Base-by-base conservation (phyloP, 2,329 filamentous ascomycete species). In the Cladosporium sphaerospermum region DNA sequence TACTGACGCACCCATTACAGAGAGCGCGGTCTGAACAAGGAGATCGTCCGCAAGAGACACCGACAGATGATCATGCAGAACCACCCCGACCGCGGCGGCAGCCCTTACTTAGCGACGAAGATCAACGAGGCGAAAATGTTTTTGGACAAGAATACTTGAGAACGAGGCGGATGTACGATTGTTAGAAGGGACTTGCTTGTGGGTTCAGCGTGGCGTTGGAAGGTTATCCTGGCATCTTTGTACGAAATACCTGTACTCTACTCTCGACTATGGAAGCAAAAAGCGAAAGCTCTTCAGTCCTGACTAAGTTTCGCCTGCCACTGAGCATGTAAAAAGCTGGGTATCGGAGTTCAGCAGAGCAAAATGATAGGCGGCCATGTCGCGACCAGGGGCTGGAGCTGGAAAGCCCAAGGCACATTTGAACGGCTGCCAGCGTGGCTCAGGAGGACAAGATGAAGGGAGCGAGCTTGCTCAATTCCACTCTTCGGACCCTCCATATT, bases 81-180 rank as follows among this genome's bases (percentile, higher is more conserved):
- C 78, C 93, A 99, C 72, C 93, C 93, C 59, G 93, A 99, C 78
- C 87, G 93, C 67, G 93, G 93, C 60, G 93, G 93, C 37, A 96
- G 90, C 68, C 93, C 93, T 7, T 99, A 97, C 69, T 76, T 99
- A 42, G 93, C 93, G 11, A 96, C 91, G 51, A 99, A 99, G 73
- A 87, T 99, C 69, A 99, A 99, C 74, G 93, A 99, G 72, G 93
- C 93, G 37, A 99, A 99, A 73, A 92, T 97, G 70, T 82, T 97
- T 58, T 70, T 99, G 61, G 93, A 99, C 69, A 96, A 96, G 61
- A 62, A 60, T 31, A 54, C 61, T 37, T 59, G 47, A 57, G 54
- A 40, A 53, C 3, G 13, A 9, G 14, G 11, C 11, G 40, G 34
- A 18, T 52, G 40, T 50, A 42, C 13, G 23, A 48, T 36, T 10